Base-by-base conservation (phyloP, 345 rosid species). In the Rhizophora apiculata region DNA sequence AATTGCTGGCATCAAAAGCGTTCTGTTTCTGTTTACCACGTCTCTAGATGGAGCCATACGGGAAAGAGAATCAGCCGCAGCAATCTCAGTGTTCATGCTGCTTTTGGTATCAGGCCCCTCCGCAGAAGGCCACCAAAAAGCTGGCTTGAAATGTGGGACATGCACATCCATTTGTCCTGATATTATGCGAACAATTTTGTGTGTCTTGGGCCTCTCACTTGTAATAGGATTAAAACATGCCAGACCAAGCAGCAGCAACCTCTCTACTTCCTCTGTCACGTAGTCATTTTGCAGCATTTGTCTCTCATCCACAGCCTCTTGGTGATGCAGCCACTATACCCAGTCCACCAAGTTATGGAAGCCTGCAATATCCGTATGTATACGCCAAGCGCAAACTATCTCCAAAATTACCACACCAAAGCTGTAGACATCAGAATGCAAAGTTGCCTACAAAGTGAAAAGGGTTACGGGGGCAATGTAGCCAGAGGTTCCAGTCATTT, bases 261-360 rank as follows among this genome's bases (percentile, higher is more conserved):
- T 62, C 52, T 62, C 29, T n/a, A 27, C 52, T 39, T 62, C 65
- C 3, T 62, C 29, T 8, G 6, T 43, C 18, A 1, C 13, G 5
- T 20, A 37, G 6, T 62, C 49, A 21, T 19, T 15, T 1, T 15
- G 22, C 46, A 8, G 46, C 46, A 9, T 15, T 8, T 21, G 52
- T 18, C 65, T 62, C 18, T 37, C 51, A 39, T 62, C 52, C 24
- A 37, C 46, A 6, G 49, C 65, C 21, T 62, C 65, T 62, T 62
- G 36, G 16, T 30, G 30, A 3, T 37, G 65, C 65, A 37, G 20
- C 65, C 26, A 10, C 65, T 18, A 21, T 10, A 37, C 65, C 65
- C 52, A 62, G 27, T 62, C 65, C 18, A 37, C 65, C 65, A 62
- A 37, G 18, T 27, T 32, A 21, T 62, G 10, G 52, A 62, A 36